A percentile compares a stretch with the other conserved stretches of the same genome.
These are phyloP conservation scores for Haberlea rhodopensis DNA, from an alignment of 257 asterid species.

Conservation along the genomic window DNA sequence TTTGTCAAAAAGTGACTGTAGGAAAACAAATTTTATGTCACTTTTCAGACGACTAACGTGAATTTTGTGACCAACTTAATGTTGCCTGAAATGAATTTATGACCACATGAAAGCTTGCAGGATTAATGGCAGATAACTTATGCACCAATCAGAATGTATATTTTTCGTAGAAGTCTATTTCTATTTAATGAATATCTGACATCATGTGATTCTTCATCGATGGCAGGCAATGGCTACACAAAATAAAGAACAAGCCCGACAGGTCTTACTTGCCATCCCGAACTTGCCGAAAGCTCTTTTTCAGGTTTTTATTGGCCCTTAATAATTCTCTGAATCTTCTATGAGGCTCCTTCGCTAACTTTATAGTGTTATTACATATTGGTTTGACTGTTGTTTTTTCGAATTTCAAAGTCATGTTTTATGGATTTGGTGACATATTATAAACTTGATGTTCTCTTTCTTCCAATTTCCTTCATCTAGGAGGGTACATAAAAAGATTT, in stretches of 20 bases:
- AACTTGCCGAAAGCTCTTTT: slow-evolving; percentile 77
- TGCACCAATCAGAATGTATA: background rate
- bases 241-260: slow-evolving; percentile 76
- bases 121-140: background rate
- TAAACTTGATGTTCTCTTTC: background rate
- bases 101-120: background rate
- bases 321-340: slow-evolving; percentile 5
- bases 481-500: background rate
- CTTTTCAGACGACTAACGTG: background rate
- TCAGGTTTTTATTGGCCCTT: slow-evolving; percentile 54
- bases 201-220: slow-evolving; percentile 22
- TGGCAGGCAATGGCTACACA: slow-evolving; percentile 78
- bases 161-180: slow-evolving; percentile 6
- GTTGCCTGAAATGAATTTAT: background rate
- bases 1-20: background rate
- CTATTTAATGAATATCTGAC: slow-evolving; percentile 14
- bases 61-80: background rate
- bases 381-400: slow-evolving; percentile 2
- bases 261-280: slow-evolving; percentile 63
- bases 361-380: slow-evolving; percentile 13
- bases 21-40: background rate
- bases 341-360: slow-evolving; percentile 18
- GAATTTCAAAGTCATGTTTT: background rate
- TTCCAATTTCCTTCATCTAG: background rate
- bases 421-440: slow-evolving; percentile 14